phyloP scores from a whole-genome alignment of 371 early-diverging fungal genomes.

The Cokeromyces recurvatus region DNA sequence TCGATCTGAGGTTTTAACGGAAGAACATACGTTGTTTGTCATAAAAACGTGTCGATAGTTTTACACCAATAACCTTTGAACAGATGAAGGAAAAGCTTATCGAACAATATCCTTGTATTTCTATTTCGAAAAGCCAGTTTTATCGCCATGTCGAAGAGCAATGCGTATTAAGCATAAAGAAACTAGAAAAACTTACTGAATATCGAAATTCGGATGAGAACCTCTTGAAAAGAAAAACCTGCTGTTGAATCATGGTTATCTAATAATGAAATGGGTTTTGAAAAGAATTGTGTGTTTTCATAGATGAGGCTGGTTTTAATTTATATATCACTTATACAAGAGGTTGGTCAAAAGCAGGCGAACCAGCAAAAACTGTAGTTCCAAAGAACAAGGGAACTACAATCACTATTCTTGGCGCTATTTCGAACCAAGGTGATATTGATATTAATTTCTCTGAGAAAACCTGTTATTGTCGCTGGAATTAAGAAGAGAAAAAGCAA shows the following conservation, averaged over 20 bases:
- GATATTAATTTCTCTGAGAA: constrained; percentile 12
- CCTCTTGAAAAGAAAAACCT: neutral
- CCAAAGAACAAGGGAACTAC: neutral
- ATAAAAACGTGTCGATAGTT: too few species aligned
- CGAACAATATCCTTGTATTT: too few species aligned
- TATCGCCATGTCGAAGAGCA: too few species aligned
- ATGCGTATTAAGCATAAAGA: too few species aligned
- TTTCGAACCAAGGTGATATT: neutral
- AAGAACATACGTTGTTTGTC: neutral
- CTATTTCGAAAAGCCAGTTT: too few species aligned
- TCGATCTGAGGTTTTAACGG: too few species aligned
- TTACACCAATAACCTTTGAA: too few species aligned
- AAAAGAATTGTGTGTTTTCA: constrained; percentile 1
- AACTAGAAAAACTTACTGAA: too few species aligned
- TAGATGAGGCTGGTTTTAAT: constrained; percentile 12
- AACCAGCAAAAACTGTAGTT: too few species aligned
- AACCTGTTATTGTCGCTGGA: constrained; percentile 4
- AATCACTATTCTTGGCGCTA: neutral
- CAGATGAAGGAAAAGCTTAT: too few species aligned
- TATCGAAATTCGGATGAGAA: neutral
- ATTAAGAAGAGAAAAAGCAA: constrained; percentile 6
- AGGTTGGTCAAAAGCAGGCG: neutral
- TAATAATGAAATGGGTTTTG: constrained; percentile 1
- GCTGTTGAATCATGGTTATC: neutral
- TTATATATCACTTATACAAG: constrained; percentile 3